These are phyloP conservation scores for apple (Malus domestica) DNA, from an alignment of 306 rosid genomes.

Conservation along the genomic window ASM211411v1 NC_041789.1:25059501-25060000, in stretches of 20 bases:
- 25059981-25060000: conserved; percentile 93
- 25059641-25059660: conserved; percentile 90
- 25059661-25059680: conserved; percentile 87
- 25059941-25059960: conserved; percentile 89
- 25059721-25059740: conserved; percentile 89
- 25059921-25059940: conserved; percentile 93
- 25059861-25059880: conserved; percentile 84
- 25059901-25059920: conserved; percentile 61
- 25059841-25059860: neutral
- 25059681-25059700: conserved; percentile 93
- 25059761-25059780: conserved; percentile 89
- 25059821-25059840: neutral
- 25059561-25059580: conserved; percentile 43
- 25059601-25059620: conserved; percentile 53
- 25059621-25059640: conserved; percentile 51
- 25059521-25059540: neutral
- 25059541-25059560: conserved; percentile 12
- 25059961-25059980: conserved; percentile 96
- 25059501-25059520: neutral
- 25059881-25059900: conserved; percentile 86
- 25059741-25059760: conserved; percentile 79
- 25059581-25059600: conserved; percentile 16
- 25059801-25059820: conserved; percentile 21
- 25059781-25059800: conserved; percentile 77
- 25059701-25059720: conserved; percentile 94